A percentile compares a stretch with the other conserved stretches of the same genome.
Conservation (phyloP, 176 grass and related monocot genomes). For the Bothriochloa decipiens region DNA sequence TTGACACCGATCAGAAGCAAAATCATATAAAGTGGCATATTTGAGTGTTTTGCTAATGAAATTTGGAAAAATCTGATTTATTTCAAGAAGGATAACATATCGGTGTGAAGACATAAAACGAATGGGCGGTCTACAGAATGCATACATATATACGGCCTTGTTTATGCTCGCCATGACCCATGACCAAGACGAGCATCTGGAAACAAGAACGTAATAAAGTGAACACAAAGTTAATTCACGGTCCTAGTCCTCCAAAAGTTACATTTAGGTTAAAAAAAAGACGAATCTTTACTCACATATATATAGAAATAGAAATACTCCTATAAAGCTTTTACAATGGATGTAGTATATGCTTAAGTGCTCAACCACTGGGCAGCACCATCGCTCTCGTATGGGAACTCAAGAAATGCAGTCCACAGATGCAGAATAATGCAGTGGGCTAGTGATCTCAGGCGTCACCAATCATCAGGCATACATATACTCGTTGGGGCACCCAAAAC, state of each 20-base stretch:
- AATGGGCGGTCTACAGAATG: not conserved
- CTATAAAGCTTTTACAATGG: not conserved
- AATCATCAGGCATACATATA: constrained; percentile 25
- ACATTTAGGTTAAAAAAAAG: too few species aligned
- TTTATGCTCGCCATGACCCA: not conserved
- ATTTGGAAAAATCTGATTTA: too few species aligned
- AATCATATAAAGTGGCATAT: too few species aligned
- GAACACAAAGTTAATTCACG: not conserved
- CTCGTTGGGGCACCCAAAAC: not conserved
- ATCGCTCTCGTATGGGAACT: not conserved
- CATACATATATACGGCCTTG: not conserved
- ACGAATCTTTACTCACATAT: not conserved
- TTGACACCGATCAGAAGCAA: too few species aligned
- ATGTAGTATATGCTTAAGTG: not conserved
- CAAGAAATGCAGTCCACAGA: not conserved
- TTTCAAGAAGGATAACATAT: too few species aligned
- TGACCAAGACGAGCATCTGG: not conserved
- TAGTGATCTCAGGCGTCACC: constrained; percentile 31
- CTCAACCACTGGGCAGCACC: constrained; percentile 5
- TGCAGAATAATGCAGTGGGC: not conserved
- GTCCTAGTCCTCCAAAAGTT: not conserved
- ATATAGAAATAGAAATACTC: not conserved
- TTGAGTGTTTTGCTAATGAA: too few species aligned
- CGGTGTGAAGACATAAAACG: not conserved
- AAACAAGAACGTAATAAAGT: constrained; percentile 1